phyloP scores from a whole-genome alignment of 139 green algal species.

The Diplosphaera chodatii region DNA sequence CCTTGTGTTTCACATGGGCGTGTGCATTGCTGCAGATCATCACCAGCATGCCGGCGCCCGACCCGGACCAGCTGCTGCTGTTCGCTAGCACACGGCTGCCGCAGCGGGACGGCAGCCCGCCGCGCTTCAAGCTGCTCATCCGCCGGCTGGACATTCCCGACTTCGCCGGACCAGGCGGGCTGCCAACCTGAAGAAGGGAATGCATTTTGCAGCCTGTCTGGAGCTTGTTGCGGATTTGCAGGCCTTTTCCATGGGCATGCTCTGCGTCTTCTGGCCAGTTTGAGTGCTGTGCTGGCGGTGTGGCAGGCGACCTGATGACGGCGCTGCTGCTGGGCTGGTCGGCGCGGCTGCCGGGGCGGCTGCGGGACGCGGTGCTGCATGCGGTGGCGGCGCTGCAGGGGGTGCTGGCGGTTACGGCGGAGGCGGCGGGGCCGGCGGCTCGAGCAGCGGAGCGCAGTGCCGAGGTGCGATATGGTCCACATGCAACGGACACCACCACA shows the following conservation, averaged over 20 bases:
- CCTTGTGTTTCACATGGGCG: no score
- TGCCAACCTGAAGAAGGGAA: no score
- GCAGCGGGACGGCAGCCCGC: slow-evolving; percentile 28
- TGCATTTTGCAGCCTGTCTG: no score
- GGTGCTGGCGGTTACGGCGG: slow-evolving; percentile 44
- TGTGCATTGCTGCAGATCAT: slow-evolving; percentile 28
- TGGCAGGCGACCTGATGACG: slow-evolving; percentile 59
- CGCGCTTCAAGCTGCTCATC: slow-evolving; percentile 28
- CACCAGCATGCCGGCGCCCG: slow-evolving; percentile 31
- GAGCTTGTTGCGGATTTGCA: no score
- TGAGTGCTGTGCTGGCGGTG: background rate
- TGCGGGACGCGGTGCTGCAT: slow-evolving; percentile 55
- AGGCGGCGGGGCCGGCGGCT: slow-evolving; percentile 1
- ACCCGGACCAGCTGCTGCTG: slow-evolving; percentile 40
- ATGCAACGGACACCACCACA: background rate
- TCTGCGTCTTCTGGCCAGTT: no score
- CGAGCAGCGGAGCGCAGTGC: slow-evolving; percentile 15
- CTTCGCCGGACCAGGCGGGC: slow-evolving; percentile 75
- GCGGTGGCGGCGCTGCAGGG: slow-evolving; percentile 61
- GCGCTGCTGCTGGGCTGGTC: slow-evolving; percentile 65
- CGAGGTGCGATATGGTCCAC: slow-evolving; percentile 3
- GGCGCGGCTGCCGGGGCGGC: slow-evolving; percentile 42
- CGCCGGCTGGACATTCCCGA: slow-evolving; percentile 49
- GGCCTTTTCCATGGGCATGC: no score
- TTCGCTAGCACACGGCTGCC: slow-evolving; percentile 50